A percentile compares a stretch with the other conserved stretches of the same genome.
Evolutionary conservation across 2,329 filamentous ascomycete species (phyloP).

Genomic region (Cyclaneusma minus): DNA sequence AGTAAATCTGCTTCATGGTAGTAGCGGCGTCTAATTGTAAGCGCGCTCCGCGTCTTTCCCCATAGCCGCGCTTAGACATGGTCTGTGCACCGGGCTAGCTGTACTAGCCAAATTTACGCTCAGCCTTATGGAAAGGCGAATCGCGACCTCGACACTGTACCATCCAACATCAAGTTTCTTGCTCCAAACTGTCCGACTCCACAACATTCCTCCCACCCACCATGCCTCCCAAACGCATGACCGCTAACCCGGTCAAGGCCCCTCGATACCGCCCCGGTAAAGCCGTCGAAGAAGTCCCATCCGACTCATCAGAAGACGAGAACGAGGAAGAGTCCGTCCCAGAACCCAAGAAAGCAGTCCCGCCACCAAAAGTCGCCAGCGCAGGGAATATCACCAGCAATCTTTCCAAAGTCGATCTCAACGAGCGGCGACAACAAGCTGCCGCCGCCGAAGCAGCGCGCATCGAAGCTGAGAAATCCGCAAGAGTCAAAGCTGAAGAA

Average conservation of each 20-base stretch:
- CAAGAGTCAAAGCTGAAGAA: constrained; percentile 36
- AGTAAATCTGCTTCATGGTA: too few relatives aligned
- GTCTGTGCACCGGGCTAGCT: too few relatives aligned
- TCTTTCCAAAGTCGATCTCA: constrained; percentile 35
- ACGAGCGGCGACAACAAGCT: constrained; percentile 28
- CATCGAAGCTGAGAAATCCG: constrained; percentile 28
- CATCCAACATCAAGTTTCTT: too few relatives aligned
- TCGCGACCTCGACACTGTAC: too few relatives aligned
- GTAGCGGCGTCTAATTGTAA: too few relatives aligned
- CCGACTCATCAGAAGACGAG: too few relatives aligned
- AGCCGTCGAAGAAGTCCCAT: constrained; percentile 35
- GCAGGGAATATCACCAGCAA: constrained; percentile 40
- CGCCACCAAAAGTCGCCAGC: constrained; percentile 40
- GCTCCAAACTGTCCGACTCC: too few relatives aligned
- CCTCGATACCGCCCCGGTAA: constrained; percentile 81
- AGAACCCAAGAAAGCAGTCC: constrained; percentile 29
- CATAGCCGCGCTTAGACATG: too few relatives aligned
- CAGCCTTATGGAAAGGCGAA: too few relatives aligned
- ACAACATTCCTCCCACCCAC: constrained; percentile 5
- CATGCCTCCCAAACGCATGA: constrained; percentile 75
- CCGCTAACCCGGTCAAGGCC: constrained; percentile 71
- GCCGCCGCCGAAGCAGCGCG: constrained; percentile 30
- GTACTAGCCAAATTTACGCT: too few relatives aligned
- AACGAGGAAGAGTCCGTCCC: constrained; percentile 21
- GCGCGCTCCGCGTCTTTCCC: too few relatives aligned